phyloP scores from a whole-genome alignment of 1,284 basidiomycete genomes.

The Moesziomyces sp. region DNA sequence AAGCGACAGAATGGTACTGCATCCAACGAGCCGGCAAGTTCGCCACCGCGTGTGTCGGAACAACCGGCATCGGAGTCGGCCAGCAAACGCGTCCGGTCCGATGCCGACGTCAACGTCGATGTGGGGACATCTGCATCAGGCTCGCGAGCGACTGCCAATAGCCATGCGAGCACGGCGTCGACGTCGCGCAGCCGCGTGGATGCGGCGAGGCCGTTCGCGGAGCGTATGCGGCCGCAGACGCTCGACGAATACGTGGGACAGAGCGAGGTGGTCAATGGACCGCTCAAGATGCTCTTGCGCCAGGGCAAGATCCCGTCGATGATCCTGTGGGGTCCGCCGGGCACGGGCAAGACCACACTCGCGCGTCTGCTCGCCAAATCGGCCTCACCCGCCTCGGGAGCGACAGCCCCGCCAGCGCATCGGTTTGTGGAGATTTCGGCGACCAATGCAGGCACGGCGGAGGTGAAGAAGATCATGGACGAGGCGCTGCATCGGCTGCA shows the following conservation, averaged over 20 bases:
- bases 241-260: slow-evolving; percentile 63
- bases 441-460: slow-evolving; percentile 75
- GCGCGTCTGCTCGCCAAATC: slow-evolving; percentile 77
- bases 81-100: slow-evolving; percentile 11
- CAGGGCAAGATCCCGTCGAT: slow-evolving; percentile 59
- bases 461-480: slow-evolving; percentile 83
- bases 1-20: background rate
- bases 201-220: slow-evolving; percentile 60
- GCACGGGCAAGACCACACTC: slow-evolving; percentile 80
- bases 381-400: slow-evolving; percentile 72
- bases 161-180: background rate
- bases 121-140: background rate
- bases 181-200: slow-evolving; percentile 36
- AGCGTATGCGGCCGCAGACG: slow-evolving; percentile 59
- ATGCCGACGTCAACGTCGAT: background rate
- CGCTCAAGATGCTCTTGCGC: slow-evolving; percentile 54
- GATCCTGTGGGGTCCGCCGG: slow-evolving; percentile 65
- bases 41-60: background rate
- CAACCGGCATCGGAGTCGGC: background rate
- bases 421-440: slow-evolving; percentile 67
- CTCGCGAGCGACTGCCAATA: background rate
- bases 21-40: background rate
- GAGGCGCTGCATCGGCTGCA: slow-evolving; percentile 79
- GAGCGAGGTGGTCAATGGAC: slow-evolving; percentile 53
- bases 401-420: slow-evolving; percentile 32